Evolutionary conservation across 176 grass and related monocot species (phyloP), one percentile per base, ranked within the genome.

Genomic region (Chloris gayana): DNA sequence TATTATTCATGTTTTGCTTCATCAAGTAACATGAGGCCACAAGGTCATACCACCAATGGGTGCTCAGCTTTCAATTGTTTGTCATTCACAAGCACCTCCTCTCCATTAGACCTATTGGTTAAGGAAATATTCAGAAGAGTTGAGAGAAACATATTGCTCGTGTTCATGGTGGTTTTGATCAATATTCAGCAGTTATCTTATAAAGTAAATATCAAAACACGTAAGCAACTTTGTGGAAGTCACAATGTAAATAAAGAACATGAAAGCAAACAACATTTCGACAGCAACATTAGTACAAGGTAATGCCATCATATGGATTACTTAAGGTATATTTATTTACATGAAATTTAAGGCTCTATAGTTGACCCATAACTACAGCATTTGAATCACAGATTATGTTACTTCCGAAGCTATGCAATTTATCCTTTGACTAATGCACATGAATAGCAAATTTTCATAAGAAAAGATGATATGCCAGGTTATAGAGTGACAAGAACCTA

Each of bases 41-140:
- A 42, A 81, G 29, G 7, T 31, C 73, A 63, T 92, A 98, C 95
- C 88, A 99, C 86, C 82, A 99, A 86, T 3, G 96, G 96, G 64
- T 95, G 82, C 62, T 86, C 88, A 81, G 84, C 82, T 78, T 91
- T 95, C 73, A 99, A 77, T 66, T 91, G 86, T 45, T 82, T 99
- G 82, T 99, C 93, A 78, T 89, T 87, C 19, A 99, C 90, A 33
- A 84, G 29, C 25, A 95, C 84, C 73, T 93, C 86, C 56, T 80
- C 41, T 65, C 96, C 96, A 62, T 99, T 84, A 4, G 96, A 99
- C 78, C 94, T 97, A 76, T 59, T 65, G 64, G 22, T 77, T 68
- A 37, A 39, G 24, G 42, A 62, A 69, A 17, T 62, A 64, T 32
- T 54, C 39, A 69, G 29, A 17, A 18, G 65, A 82, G 37, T 25